Percentiles rank a stretch among this genome's conserved stretches.
Evolutionary conservation across 1,284 basidiomycete genomes (phyloP).

Genomic region (Earliella scabrosa): DNA sequence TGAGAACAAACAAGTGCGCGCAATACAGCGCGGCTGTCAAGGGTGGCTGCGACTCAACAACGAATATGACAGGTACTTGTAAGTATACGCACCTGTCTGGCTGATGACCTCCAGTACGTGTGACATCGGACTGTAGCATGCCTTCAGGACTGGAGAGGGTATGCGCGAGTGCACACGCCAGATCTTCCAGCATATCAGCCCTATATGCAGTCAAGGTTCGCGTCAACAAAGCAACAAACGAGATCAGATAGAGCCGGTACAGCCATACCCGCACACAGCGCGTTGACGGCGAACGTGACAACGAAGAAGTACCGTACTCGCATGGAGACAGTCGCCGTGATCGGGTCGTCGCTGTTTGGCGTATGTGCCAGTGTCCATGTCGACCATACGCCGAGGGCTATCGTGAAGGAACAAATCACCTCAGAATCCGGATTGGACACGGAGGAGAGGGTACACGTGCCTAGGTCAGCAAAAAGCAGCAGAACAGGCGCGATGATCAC

Average conservation of each 20-base stretch:
- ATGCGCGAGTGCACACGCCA: not conserved
- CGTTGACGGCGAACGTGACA: not conserved
- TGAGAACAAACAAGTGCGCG: not conserved
- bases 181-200: not conserved
- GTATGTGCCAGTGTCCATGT: not conserved
- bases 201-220: too few relatives aligned
- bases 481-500: not conserved
- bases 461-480: not conserved
- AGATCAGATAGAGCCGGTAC: not conserved
- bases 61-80: not conserved
- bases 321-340: not conserved
- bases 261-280: not conserved
- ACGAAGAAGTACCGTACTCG: not conserved
- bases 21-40: constrained; percentile 4
- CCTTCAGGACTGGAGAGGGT: not conserved
- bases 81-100: not conserved
- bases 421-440: too few relatives aligned
- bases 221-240: not conserved
- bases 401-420: too few relatives aligned
- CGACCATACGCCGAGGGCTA: not conserved
- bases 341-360: not conserved
- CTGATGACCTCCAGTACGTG: not conserved
- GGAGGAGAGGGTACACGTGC: not conserved
- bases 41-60: not conserved
- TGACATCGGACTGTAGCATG: not conserved